Conservation (phyloP, 768 basidiomycete genomes). For the Tricholomella constricta region DNA sequence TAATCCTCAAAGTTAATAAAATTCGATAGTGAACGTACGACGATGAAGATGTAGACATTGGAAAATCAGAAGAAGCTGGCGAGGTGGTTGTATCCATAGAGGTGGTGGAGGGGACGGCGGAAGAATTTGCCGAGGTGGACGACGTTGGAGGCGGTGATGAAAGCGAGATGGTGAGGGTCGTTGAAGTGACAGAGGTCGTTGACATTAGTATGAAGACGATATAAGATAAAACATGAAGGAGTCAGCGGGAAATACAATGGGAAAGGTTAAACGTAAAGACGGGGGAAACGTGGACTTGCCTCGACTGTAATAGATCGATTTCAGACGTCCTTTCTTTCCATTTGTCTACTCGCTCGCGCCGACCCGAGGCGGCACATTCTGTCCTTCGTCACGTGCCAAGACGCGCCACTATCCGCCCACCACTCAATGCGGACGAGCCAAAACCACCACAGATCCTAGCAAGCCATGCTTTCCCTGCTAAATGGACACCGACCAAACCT, state of each 20-base stretch:
- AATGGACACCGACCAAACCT: no score
- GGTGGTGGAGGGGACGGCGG: slow-evolving; percentile 14
- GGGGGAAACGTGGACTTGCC: slow-evolving; percentile 15
- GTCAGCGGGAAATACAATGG: slow-evolving; percentile 7
- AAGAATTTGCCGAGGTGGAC: slow-evolving; percentile 18
- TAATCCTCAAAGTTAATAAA: neutral
- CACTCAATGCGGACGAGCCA: no score
- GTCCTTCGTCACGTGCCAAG: no score
- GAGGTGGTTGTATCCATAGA: slow-evolving; percentile 8
- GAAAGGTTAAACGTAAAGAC: slow-evolving; percentile 11
- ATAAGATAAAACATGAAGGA: slow-evolving; percentile 19
- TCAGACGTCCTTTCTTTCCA: slow-evolving; percentile 33
- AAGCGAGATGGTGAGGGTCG: slow-evolving; percentile 17
- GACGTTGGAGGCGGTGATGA: slow-evolving; percentile 21
- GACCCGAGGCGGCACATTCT: no score
- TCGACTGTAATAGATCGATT: slow-evolving; percentile 1
- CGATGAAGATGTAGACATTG: slow-evolving; percentile 14
- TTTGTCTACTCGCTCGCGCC: no score
- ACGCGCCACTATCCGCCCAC: no score
- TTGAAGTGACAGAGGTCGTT: slow-evolving; percentile 9
- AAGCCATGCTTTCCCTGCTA: no score
- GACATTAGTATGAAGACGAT: slow-evolving; percentile 11
- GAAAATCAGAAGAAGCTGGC: neutral
- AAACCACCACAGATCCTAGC: no score
- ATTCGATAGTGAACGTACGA: slow-evolving; percentile 5